Conservation (phyloP, 2,329 filamentous ascomycete genomes). For the Ophiognomonia clavigignenti-juglandacearum region DNA sequence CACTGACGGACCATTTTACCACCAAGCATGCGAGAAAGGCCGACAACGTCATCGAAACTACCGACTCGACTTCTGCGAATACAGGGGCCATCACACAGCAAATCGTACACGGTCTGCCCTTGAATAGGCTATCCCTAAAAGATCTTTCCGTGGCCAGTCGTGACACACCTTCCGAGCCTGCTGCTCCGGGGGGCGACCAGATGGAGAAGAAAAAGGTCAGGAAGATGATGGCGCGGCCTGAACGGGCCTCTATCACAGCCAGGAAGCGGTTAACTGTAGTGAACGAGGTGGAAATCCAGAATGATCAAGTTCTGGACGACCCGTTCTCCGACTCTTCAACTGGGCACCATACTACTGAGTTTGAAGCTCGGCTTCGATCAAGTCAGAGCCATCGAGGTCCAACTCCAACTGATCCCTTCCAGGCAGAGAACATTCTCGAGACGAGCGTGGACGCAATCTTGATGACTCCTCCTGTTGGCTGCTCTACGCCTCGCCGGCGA, state of each 20-base stretch:
- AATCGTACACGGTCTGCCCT: not conserved
- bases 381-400: not conserved
- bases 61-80: not conserved
- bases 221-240: conserved; percentile 21
- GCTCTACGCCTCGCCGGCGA: conserved; percentile 19
- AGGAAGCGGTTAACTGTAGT: conserved; percentile 22
- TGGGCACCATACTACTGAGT: conserved; percentile 12
- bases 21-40: not conserved
- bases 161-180: too few species aligned
- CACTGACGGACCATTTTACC: conserved; percentile 11
- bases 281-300: conserved; percentile 19
- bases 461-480: conserved; percentile 16
- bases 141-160: conserved; percentile 20
- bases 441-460: conserved; percentile 18
- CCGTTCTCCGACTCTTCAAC: conserved; percentile 17
- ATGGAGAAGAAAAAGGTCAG: conserved; percentile 31
- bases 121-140: not conserved
- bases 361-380: conserved; percentile 17
- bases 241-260: conserved; percentile 2
- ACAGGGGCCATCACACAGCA: not conserved
- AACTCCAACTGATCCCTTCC: conserved; percentile 24
- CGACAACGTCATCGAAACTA: not conserved
- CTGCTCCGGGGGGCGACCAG: conserved; percentile 31
- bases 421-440: conserved; percentile 25
- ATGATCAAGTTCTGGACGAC: conserved; percentile 15